phyloP scores from a whole-genome alignment of 306 rosid species.

The Sesbania bispinosa region DNA sequence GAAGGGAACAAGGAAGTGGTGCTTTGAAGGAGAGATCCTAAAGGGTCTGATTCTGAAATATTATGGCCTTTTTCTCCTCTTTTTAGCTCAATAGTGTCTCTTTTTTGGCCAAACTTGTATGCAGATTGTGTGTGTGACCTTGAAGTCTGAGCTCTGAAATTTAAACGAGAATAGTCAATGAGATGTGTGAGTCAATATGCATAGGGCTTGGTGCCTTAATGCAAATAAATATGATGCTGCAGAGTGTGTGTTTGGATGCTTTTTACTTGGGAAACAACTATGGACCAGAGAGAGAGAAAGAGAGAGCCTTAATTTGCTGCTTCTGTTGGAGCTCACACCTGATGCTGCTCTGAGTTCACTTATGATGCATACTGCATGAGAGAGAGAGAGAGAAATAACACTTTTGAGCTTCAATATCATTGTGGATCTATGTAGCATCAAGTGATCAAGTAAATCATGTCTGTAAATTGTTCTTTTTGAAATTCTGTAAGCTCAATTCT shows the following conservation, averaged over 20 bases:
- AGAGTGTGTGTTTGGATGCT: too few species aligned
- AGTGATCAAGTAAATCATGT: slow-evolving; percentile 20
- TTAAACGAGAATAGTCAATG: slow-evolving; percentile 47
- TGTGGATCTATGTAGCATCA: slow-evolving; percentile 24
- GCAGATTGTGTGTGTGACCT: not conserved
- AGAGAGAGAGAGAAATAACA: slow-evolving; percentile 10
- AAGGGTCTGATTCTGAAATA: slow-evolving; percentile 20
- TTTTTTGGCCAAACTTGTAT: not conserved
- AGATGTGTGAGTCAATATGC: too few species aligned
- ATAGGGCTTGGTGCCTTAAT: too few species aligned
- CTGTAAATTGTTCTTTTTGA: not conserved
- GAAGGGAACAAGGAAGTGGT: too few species aligned
- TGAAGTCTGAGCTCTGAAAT: slow-evolving; percentile 57
- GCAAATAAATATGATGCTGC: too few species aligned
- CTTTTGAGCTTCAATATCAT: not conserved
- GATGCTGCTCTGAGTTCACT: slow-evolving; percentile 17
- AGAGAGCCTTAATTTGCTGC: not conserved
- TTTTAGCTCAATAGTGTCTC: not conserved
- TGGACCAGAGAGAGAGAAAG: slow-evolving; percentile 34
- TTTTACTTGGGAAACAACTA: slow-evolving; percentile 46
- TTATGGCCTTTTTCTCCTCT: not conserved
- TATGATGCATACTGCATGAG: slow-evolving; percentile 9
- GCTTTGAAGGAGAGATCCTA: not conserved
- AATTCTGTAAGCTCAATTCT: not conserved
- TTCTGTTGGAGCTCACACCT: slow-evolving; percentile 27